Base-by-base conservation (phyloP, 1,284 basidiomycete species). In the Austroboletus niveus region DNA sequence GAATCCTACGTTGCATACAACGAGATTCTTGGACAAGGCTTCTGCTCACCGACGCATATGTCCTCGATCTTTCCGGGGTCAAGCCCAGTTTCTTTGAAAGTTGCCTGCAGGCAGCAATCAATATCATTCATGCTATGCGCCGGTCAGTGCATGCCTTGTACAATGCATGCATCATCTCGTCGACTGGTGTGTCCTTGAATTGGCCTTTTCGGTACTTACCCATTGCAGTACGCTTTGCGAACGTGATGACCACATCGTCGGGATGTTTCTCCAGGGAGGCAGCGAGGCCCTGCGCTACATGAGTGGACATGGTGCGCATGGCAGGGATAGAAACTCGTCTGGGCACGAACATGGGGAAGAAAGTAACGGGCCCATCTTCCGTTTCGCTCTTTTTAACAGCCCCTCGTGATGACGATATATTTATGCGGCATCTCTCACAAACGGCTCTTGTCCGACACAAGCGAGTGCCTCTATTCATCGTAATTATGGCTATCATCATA, bases 191-290 rank as follows among this genome's bases (percentile, higher is more conserved):
- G 60, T 92, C 87, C 68, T 89, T 92, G 58, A 90, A 73, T 58
- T 88, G 86, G 12, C 92, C 91, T 67, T 92, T 93, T 74, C 80
- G 85, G 30, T 85, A 82, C 57, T 76, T 81, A 41, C 89, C 88
- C 60, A 91, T 78, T 12, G 89, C 83, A 8, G 89, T 92, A 31
- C 92, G 82, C 59, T 88, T 85, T 20, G 89, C 86, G 61, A 91
- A 90, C 2, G 91, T 93, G 52, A 95, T 84, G 59, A 94, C 92
- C 9, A 93, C 86, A 69, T 93, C 90, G 57, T 90, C 80, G 1
- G 84, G 80, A 54, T 77, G 82, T 76, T 85, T 88, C 64, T 83
- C 74, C n/a, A 89, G 72, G 48, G 83, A 66, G 10, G 72, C 66
- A 36, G 72, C 52, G 22, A 74, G 65, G 15, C 82, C 82, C 32